Base-by-base conservation (phyloP, 1,139 yeast genomes). In the Candida dubliniensis region DNA sequence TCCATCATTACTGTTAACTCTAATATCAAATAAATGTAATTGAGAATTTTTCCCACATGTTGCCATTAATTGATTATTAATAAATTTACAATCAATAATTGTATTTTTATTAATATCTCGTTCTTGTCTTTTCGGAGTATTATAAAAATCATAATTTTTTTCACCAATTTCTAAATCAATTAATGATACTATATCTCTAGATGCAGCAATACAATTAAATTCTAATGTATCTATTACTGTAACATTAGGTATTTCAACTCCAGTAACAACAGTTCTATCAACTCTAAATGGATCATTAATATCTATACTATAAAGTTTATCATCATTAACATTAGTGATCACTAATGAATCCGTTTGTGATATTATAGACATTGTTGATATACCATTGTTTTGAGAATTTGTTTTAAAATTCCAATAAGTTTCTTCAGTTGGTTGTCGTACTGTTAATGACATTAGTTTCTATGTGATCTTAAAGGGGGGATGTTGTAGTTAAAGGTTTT, bases 21-120 rank as follows among this genome's bases (percentile, higher is more conserved):
- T 33, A 29, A 51, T 39, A 38, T 53, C 57, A 41, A 44, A 47
- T 14, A 53, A 42, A 32, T 44, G 46, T 15, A 49, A 40, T 23
- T 13, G 34, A 31, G 43, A 41, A 32, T 44, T 44, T n/a, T 47
- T 33, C 7, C 71, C 71, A 44, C 65, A 59, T 5, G 58, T 42
- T 1, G 55, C 60, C 9, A 60, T 34, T 42, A 63, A 38, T n/a
- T 50, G 44, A 27, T 51, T 50, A 30, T 47, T 45, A 40, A 52
- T 36, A 12, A 49, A 39, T 39, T 47, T 47, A 36, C 52, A 46
- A 32, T 51, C 55, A 30, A 43, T 37, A 7, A 52, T 41, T n/a
- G 36, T 34, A 36, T 52, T 49, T 42, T 1, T 14, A n/a, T 8
- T 27, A 3, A 11, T 12, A 11, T 36, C 26, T 35, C 44, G 14